A percentile compares a stretch with the other conserved stretches of the same genome.
These are phyloP conservation scores for Austroboletus niveus DNA, from an alignment of 1,284 basidiomycete genomes.

Conservation along the genomic window DNA sequence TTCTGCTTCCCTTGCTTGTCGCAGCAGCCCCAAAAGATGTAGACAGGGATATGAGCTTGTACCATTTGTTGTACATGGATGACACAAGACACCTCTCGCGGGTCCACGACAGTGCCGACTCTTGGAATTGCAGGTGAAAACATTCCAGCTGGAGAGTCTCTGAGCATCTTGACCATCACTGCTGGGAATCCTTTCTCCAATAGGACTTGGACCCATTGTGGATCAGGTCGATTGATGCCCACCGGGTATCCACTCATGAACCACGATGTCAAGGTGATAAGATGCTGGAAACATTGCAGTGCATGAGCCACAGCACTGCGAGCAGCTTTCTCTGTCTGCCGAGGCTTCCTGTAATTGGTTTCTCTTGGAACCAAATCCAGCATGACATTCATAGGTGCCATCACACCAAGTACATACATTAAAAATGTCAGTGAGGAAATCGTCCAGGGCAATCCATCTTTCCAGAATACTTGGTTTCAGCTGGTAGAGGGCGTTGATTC, in stretches of 20 bases:
- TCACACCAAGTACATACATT: no score
- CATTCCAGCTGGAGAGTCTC: constrained; percentile 1
- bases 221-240: no score
- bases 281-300: constrained; percentile 1
- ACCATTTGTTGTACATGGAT: no score
- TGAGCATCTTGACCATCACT: constrained; percentile 9
- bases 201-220: neutral
- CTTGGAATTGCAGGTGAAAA: neutral
- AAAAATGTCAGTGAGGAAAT: constrained; percentile 3
- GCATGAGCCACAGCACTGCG: constrained; percentile 1
- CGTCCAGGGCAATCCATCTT: neutral
- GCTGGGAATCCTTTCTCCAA: constrained; percentile 5
- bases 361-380: neutral
- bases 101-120: no score
- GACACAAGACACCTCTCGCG: no score
- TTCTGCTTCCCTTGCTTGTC: neutral
- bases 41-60: no score
- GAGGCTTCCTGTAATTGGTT: neutral
- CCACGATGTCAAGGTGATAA: no score
- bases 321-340: neutral
- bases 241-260: no score
- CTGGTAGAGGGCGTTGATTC: neutral
- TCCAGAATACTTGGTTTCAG: neutral
- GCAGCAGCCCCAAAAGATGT: neutral
- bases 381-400: constrained; percentile 2